Evolutionary conservation across 1,284 basidiomycete species (phyloP).

Genomic region (Chiua sp.): DNA sequence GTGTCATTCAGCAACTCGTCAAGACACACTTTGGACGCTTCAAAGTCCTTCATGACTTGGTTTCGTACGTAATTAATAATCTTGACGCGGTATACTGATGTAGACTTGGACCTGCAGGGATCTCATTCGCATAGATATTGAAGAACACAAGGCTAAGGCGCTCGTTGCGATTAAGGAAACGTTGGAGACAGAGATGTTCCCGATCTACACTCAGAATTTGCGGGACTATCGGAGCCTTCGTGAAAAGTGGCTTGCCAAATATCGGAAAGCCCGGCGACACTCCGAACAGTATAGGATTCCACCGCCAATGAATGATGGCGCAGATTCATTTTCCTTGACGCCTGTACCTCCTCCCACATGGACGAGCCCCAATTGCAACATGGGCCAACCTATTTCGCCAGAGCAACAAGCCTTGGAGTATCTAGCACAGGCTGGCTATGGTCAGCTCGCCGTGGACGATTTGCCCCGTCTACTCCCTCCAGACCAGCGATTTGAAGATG

Average conservation of each 20-base stretch:
- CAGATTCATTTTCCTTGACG: too few relatives aligned
- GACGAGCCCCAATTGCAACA: too few relatives aligned
- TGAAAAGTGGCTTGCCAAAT: constrained; percentile 22
- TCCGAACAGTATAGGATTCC: not conserved
- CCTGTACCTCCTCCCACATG: too few relatives aligned
- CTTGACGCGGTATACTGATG: not conserved
- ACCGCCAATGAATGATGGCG: too few relatives aligned
- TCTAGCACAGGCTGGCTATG: constrained; percentile 31
- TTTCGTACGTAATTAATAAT: constrained; percentile 31
- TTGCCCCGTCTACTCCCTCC: constrained; percentile 21
- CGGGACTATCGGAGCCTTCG: constrained; percentile 32
- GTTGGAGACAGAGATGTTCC: constrained; percentile 34
- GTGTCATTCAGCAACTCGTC: constrained; percentile 25
- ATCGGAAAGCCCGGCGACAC: constrained; percentile 18
- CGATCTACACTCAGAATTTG: constrained; percentile 40
- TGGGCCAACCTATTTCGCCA: not conserved
- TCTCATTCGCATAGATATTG: constrained; percentile 29
- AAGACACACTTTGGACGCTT: constrained; percentile 41
- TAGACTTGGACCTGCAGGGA: constrained; percentile 13
- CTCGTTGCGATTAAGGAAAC: constrained; percentile 21
- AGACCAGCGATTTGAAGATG: constrained; percentile 39
- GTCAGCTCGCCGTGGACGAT: constrained; percentile 20
- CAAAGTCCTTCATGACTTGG: constrained; percentile 29
- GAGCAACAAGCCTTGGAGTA: constrained; percentile 15
- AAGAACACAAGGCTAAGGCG: constrained; percentile 21